Evolutionary conservation across 345 rosid genomes (phyloP), one percentile per base, ranked within the genome.

Genomic region (Gossypium australe): DNA sequence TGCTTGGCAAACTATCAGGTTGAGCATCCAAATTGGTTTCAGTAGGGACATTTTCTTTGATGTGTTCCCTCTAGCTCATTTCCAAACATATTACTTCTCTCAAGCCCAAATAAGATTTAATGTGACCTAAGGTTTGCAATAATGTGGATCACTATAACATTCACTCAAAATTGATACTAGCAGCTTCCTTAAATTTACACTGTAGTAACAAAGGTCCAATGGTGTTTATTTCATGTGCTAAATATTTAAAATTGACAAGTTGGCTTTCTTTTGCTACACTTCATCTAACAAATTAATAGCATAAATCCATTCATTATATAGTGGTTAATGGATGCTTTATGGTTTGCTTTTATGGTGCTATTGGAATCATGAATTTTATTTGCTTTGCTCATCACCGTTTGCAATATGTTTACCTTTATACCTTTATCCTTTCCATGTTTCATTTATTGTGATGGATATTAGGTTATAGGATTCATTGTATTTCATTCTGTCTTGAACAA

Each of bases 351-450:
- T 24, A 17, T 29, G 6, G 53, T 20, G 59, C 72, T 51, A 27
- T 52, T 20, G 20, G 7, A 53, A 53, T 52, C 24, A 27, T 24
- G 44, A 16, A 69, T 51, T 49, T 12, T 10, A 29, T 51, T n/a
- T 27, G 38, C 12, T 51, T 24, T 69, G 16, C 2, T 43, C 10
- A 9, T 67, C 11, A 52, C 8, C 6, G 17, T 25, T 67, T 67
- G 67, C 24, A 12, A 16, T 24, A 48, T 7, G 20, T 11, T 47
- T 27, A 29, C 52, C 58, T 60, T 47, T 51, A 6, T 13, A 24
- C 20, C 51, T 69, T 61, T 77, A 20, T 74, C 52, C 29, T 14
- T 60, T 11, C 43, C 69, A 59, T 49, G 61, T 51, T 59, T 65
- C 47, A 59, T 78, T 55, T 76, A 48, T 48, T 18, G 43, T 18